Conservation (phyloP, 2,329 filamentous ascomycete species). For the Delphinella strobiligena region DNA sequence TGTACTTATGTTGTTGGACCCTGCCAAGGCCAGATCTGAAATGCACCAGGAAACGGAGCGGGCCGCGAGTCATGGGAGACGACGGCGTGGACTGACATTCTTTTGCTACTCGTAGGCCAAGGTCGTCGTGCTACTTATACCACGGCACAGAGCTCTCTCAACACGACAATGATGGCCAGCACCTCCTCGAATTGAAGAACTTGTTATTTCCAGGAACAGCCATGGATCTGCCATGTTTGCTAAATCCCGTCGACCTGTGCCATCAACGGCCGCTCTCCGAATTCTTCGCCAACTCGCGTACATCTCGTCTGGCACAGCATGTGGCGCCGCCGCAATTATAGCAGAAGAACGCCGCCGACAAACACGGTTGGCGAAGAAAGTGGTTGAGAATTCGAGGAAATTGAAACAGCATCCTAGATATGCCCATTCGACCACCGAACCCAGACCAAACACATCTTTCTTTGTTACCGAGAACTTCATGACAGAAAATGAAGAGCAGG, state of each 20-base stretch:
- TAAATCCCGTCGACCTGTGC: conserved; percentile 18
- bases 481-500: not conserved
- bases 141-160: not conserved
- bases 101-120: no score
- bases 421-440: not conserved
- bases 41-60: not conserved
- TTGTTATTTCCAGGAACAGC: not conserved
- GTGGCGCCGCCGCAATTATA: conserved; percentile 22
- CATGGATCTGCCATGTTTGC: conserved; percentile 17
- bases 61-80: not conserved
- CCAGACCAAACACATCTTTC: not conserved
- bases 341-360: conserved; percentile 23
- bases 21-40: not conserved
- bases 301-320: conserved; percentile 25
- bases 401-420: conserved; percentile 9
- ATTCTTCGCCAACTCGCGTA: conserved; percentile 26
- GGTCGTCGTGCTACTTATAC: no score
- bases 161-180: not conserved
- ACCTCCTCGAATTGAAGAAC: not conserved
- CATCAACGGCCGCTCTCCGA: conserved; percentile 22
- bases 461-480: not conserved
- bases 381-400: conserved; percentile 21
- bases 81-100: no score
- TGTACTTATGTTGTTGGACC: no score
- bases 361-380: conserved; percentile 20